A percentile compares a stretch with the other conserved stretches of the same genome.
phyloP scores from a whole-genome alignment of 148 eudicot species.

The Nyssa sinensis region DNA sequence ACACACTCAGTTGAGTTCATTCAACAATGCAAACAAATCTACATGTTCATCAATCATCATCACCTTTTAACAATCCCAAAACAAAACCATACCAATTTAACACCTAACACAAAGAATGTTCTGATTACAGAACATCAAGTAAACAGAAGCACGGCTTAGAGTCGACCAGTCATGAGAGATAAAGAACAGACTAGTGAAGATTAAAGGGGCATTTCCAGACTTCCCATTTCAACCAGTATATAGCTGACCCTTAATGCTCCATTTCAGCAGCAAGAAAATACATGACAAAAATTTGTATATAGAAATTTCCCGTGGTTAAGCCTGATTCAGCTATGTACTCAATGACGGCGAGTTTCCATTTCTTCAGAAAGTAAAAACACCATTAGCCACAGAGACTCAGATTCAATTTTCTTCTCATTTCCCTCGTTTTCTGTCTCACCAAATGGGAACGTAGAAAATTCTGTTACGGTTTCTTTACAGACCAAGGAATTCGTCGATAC shows the following conservation, averaged over 20 bases:
- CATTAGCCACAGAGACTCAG: background rate
- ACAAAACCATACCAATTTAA: background rate
- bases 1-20: background rate
- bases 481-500: slow-evolving; percentile 4
- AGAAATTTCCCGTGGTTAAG: background rate
- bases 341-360: background rate
- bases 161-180: background rate
- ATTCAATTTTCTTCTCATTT: background rate
- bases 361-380: background rate
- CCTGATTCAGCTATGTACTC: background rate
- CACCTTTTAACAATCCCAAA: background rate
- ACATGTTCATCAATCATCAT: background rate
- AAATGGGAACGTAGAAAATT: background rate
- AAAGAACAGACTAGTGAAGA: background rate
- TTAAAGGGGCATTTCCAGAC: background rate
- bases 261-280: background rate
- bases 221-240: background rate
- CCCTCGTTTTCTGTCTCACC: background rate
- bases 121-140: background rate
- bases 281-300: background rate
- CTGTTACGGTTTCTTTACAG: background rate
- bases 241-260: background rate
- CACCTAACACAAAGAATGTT: background rate
- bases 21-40: background rate
- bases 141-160: background rate